phyloP scores from a whole-genome alignment of 202 grass and related monocot species.

The Sporobolus alterniflorus region DNA sequence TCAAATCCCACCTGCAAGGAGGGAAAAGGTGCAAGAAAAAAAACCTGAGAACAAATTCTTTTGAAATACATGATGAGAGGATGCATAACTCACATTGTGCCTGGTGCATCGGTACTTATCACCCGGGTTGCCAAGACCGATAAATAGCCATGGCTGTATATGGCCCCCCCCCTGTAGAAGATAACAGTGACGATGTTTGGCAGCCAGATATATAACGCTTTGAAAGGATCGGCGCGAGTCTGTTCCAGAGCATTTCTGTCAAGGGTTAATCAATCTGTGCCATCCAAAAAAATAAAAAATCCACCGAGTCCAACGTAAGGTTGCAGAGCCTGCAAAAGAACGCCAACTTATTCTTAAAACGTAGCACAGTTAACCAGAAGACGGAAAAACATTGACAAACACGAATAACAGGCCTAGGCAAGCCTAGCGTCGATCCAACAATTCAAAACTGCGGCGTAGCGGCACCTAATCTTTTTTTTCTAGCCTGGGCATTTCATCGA shows the following conservation, averaged over 20 bases:
- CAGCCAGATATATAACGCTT: slow-evolving; percentile 15
- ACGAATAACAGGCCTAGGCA: neutral
- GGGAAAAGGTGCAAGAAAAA: neutral
- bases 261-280: neutral
- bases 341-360: neutral
- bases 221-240: neutral
- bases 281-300: neutral
- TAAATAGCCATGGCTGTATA: slow-evolving; percentile 72
- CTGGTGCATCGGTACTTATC: slow-evolving; percentile 83
- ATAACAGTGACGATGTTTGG: slow-evolving; percentile 11
- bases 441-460: neutral
- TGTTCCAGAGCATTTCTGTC: slow-evolving; percentile 20
- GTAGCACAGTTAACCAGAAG: neutral
- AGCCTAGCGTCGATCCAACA: too few species aligned
- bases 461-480: neutral
- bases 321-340: neutral
- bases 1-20: slow-evolving; percentile 82
- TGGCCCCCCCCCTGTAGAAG: neutral
- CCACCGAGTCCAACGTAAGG: neutral
- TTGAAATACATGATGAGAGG: slow-evolving; percentile 5
- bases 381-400: neutral
- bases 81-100: slow-evolving; percentile 61
- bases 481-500: slow-evolving; percentile 34
- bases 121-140: slow-evolving; percentile 91
- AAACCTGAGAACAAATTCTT: neutral